These are phyloP conservation scores for Chloranthus sessilifolius DNA, from an alignment of 164 flowering plant species.

Conservation along the genomic window DNA sequence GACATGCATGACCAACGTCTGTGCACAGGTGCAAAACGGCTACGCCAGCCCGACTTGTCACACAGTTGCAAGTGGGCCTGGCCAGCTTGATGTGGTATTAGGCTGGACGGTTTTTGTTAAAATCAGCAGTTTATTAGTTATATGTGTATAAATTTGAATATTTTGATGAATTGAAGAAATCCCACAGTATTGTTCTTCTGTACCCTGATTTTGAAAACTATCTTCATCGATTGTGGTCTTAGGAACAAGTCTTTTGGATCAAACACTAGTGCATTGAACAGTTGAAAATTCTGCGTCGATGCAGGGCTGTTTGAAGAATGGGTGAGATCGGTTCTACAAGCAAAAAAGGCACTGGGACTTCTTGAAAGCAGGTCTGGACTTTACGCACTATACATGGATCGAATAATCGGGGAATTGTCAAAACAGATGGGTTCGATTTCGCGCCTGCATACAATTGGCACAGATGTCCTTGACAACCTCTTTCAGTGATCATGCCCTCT, in stretches of 20 bases:
- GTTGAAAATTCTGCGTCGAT: not conserved
- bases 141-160: too few relatives aligned
- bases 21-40: not conserved
- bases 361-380: slow-evolving; percentile 82
- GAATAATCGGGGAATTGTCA: slow-evolving; percentile 62
- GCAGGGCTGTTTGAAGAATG: slow-evolving; percentile 78
- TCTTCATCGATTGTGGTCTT: too few relatives aligned
- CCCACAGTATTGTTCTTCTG: too few relatives aligned
- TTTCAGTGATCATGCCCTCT: slow-evolving; percentile 25
- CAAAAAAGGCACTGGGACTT: slow-evolving; percentile 48
- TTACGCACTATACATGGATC: slow-evolving; percentile 76
- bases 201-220: too few relatives aligned
- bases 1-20: not conserved
- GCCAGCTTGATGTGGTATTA: too few relatives aligned
- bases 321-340: slow-evolving; percentile 56
- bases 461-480: slow-evolving; percentile 40
- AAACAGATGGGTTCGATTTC: slow-evolving; percentile 45
- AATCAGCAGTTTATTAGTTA: too few relatives aligned
- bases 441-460: slow-evolving; percentile 33
- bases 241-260: too few relatives aligned
- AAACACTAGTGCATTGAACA: too few relatives aligned
- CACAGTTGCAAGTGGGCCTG: not conserved
- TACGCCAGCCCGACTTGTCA: not conserved
- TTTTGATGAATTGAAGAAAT: too few relatives aligned
- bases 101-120: too few relatives aligned